phyloP scores from a whole-genome alignment of 139 green algal genomes.

The Penium margaritaceum region DNA sequence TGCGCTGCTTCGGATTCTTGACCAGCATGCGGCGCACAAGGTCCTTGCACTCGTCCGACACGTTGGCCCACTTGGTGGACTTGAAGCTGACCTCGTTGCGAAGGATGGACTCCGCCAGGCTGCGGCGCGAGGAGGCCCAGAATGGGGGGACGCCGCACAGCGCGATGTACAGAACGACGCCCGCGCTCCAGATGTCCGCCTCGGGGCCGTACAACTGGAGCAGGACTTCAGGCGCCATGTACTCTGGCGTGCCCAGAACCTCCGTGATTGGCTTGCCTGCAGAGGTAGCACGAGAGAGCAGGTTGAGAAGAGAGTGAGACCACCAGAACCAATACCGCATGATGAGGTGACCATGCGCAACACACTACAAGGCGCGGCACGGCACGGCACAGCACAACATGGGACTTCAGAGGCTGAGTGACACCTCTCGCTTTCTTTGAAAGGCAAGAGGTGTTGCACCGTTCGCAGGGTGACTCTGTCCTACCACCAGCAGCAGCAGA shows the following conservation, averaged over 20 bases:
- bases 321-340: too few relatives aligned
- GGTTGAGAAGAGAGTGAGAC: too few relatives aligned
- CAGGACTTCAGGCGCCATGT: background rate
- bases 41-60: slow-evolving; percentile 4
- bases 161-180: background rate
- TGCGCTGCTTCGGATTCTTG: background rate
- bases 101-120: background rate
- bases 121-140: background rate
- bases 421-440: too few relatives aligned
- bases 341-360: too few relatives aligned
- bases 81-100: background rate
- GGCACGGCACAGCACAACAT: too few relatives aligned
- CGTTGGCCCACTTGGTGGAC: background rate
- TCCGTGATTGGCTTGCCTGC: too few relatives aligned
- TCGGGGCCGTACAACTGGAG: background rate
- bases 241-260: background rate
- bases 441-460: too few relatives aligned
- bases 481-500: too few relatives aligned
- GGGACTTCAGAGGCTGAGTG: too few relatives aligned
- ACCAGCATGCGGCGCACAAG: background rate
- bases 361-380: too few relatives aligned
- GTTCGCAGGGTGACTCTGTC: too few relatives aligned
- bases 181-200: background rate
- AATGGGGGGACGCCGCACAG: background rate
- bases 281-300: too few relatives aligned